Percentiles rank a stretch among this genome's conserved stretches.
Evolutionary conservation across 495 filamentous ascomycete genomes (phyloP).

Genomic region (Penicillium fimorum): DNA sequence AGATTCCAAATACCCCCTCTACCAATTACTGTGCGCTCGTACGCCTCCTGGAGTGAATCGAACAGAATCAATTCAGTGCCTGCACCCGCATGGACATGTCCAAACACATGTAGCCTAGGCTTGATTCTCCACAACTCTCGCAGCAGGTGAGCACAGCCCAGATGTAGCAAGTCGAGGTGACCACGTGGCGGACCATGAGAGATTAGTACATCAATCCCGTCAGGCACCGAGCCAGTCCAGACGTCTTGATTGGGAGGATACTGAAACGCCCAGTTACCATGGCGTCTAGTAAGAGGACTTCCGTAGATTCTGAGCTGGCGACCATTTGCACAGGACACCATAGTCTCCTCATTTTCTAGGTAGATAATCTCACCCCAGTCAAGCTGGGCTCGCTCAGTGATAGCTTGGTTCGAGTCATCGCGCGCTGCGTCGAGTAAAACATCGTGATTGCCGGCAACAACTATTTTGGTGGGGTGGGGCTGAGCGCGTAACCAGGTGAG

Average conservation of each 20-base stretch:
- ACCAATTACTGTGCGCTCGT: slow-evolving; percentile 21
- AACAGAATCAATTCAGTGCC: slow-evolving; percentile 37
- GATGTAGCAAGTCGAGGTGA: slow-evolving; percentile 59
- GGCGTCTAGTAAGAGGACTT: slow-evolving; percentile 47
- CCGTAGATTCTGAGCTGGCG: slow-evolving; percentile 56
- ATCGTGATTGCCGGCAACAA: slow-evolving; percentile 75
- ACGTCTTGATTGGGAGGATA: slow-evolving; percentile 28
- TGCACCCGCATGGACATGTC: slow-evolving; percentile 69
- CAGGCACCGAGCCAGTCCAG: slow-evolving; percentile 48
- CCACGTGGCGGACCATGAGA: slow-evolving; percentile 63
- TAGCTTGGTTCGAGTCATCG: slow-evolving; percentile 11
- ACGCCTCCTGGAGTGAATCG: slow-evolving; percentile 20
- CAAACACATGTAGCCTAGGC: slow-evolving; percentile 71
- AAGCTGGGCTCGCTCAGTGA: slow-evolving; percentile 22
- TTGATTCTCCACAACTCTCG: slow-evolving; percentile 62
- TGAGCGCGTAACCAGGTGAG: slow-evolving; percentile 62
- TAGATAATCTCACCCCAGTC: slow-evolving; percentile 51
- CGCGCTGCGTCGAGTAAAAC: slow-evolving; percentile 56
- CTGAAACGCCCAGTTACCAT: slow-evolving; percentile 55
- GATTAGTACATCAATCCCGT: slow-evolving; percentile 67
- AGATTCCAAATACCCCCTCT: slow-evolving; percentile 20
- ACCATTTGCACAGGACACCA: slow-evolving; percentile 49
- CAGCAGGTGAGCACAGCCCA: slow-evolving; percentile 64
- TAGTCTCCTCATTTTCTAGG: slow-evolving; percentile 46
- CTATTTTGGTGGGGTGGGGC: slow-evolving; percentile 63